A percentile compares a stretch with the other conserved stretches of the same genome.
phyloP scores from a whole-genome alignment of 208 protist species.

The Trypanosoma conorhini region DNA sequence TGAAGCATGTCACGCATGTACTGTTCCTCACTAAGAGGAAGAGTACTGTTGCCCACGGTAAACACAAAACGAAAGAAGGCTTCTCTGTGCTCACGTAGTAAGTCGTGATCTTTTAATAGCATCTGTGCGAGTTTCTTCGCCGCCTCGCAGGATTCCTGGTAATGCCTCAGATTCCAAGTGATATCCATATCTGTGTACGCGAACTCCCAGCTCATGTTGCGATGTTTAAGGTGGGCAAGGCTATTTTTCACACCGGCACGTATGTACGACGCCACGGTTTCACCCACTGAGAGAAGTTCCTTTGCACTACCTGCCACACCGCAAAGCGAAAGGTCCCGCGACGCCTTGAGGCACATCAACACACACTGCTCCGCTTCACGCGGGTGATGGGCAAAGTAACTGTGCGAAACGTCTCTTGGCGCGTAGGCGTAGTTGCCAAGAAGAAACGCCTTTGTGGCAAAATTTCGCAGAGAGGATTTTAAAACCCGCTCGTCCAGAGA shows the following conservation, averaged over 20 bases:
- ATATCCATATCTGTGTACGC: slow-evolving; percentile 54
- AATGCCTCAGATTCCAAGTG: slow-evolving; percentile 30
- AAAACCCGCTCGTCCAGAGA: slow-evolving; percentile 20
- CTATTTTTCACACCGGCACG: slow-evolving; percentile 3
- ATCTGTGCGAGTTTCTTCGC: slow-evolving; percentile 31
- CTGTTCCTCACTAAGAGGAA: slow-evolving; percentile 8
- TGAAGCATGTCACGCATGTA: slow-evolving; percentile 27
- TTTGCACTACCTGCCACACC: slow-evolving; percentile 20
- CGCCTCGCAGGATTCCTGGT: slow-evolving; percentile 19
- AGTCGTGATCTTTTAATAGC: slow-evolving; percentile 18
- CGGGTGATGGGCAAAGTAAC: slow-evolving; percentile 55
- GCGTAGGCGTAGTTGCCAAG: slow-evolving; percentile 62
- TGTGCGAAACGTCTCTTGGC: slow-evolving; percentile 24
- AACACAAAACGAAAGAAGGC: slow-evolving; percentile 12
- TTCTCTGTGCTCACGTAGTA: slow-evolving; percentile 42
- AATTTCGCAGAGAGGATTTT: slow-evolving; percentile 27
- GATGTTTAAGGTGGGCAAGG: slow-evolving; percentile 24
- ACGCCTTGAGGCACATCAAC: slow-evolving; percentile 80
- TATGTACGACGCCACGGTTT: slow-evolving; percentile 25
- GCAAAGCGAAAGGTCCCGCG: slow-evolving; percentile 38
- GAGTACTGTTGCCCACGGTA: slow-evolving; percentile 18
- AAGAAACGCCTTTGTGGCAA: slow-evolving; percentile 57
- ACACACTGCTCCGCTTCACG: slow-evolving; percentile 69
- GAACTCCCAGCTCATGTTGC: slow-evolving; percentile 46
- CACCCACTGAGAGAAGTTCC: slow-evolving; percentile 27